Percentiles rank a stretch among this genome's conserved stretches.
These are phyloP conservation scores for Rhizopus delemar DNA, from an alignment of 371 early-diverging fungal species.

Conservation along the genomic window DNA sequence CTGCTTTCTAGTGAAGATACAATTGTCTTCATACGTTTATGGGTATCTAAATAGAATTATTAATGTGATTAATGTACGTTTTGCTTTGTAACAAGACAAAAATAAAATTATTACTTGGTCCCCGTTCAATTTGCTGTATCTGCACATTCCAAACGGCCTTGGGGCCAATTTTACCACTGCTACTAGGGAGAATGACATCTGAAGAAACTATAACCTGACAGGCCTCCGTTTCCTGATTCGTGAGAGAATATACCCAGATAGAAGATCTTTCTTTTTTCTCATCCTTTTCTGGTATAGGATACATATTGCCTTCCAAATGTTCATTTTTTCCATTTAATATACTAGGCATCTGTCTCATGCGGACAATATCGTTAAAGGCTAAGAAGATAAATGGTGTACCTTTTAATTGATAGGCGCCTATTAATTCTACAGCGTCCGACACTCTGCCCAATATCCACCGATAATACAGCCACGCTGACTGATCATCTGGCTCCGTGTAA, in stretches of 20 bases:
- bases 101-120: conserved; percentile 2
- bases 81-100: neutral
- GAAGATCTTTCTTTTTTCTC: conserved; percentile 15
- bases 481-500: conserved; percentile 96
- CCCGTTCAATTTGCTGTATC: conserved; percentile 9
- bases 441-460: conserved; percentile 80
- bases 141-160: conserved; percentile 13
- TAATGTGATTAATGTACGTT: neutral
- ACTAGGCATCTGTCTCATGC: conserved; percentile 14
- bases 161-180: conserved; percentile 18
- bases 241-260: conserved; percentile 26
- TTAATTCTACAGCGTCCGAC: conserved; percentile 19
- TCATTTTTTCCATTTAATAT: conserved; percentile 12
- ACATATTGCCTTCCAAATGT: conserved; percentile 17
- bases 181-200: conserved; percentile 25
- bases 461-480: conserved; percentile 94
- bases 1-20: neutral
- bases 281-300: conserved; percentile 10
- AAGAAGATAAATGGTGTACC: conserved; percentile 15
- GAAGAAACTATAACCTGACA: conserved; percentile 10
- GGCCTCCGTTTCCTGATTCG: neutral
- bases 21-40: conserved; percentile 4
- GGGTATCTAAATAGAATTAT: neutral
- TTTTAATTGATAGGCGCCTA: conserved; percentile 27
- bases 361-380: conserved; percentile 31